A percentile compares a stretch with the other conserved stretches of the same genome.
These are phyloP conservation scores for Stachybotrys echinatus DNA, from an alignment of 2,329 filamentous ascomycete genomes.

Conservation along the genomic window DNA sequence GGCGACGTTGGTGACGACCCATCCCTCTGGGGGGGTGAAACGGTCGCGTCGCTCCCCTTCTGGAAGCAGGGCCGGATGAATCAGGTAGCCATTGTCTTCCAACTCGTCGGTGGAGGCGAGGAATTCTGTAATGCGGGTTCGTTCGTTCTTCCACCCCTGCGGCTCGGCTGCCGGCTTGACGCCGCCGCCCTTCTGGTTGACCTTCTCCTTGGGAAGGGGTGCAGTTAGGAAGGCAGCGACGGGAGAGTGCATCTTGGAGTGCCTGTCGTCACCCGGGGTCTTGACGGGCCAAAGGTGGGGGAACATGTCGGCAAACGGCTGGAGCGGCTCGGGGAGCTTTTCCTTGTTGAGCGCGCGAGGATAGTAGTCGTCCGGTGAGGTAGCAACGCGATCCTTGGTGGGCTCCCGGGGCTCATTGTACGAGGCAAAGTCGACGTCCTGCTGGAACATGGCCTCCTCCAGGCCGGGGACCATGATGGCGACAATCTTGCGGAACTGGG, in stretches of 20 bases:
- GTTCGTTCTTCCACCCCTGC: conserved; percentile 64
- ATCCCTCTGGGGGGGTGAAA: conserved; percentile 59
- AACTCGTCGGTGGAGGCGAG: conserved; percentile 69
- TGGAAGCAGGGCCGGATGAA: conserved; percentile 74
- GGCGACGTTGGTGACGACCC: conserved; percentile 73
- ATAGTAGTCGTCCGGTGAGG: conserved; percentile 55
- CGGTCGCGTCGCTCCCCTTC: conserved; percentile 49
- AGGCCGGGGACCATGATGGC: conserved; percentile 88
- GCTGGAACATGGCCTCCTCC: conserved; percentile 83
- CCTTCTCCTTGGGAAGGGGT: conserved; percentile 64
- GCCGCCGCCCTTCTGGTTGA: conserved; percentile 44
- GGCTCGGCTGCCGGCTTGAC: conserved; percentile 58
- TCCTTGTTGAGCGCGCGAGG: conserved; percentile 48
- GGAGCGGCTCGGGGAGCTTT: conserved; percentile 46
- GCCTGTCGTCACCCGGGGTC: conserved; percentile 79
- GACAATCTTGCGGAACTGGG: conserved; percentile 72
- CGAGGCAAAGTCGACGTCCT: conserved; percentile 41
- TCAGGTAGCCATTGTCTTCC: conserved; percentile 73
- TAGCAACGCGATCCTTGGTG: conserved; percentile 27
- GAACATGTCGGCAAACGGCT: conserved; percentile 76
- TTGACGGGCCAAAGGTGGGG: conserved; percentile 83
- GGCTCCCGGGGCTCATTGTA: conserved; percentile 32
- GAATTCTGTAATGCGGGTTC: conserved; percentile 78
- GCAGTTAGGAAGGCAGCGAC: conserved; percentile 78
- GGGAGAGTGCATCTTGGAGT: conserved; percentile 79